Conservation (phyloP, 257 asterid species). For the Lithospermum erythrorhizon region DNA sequence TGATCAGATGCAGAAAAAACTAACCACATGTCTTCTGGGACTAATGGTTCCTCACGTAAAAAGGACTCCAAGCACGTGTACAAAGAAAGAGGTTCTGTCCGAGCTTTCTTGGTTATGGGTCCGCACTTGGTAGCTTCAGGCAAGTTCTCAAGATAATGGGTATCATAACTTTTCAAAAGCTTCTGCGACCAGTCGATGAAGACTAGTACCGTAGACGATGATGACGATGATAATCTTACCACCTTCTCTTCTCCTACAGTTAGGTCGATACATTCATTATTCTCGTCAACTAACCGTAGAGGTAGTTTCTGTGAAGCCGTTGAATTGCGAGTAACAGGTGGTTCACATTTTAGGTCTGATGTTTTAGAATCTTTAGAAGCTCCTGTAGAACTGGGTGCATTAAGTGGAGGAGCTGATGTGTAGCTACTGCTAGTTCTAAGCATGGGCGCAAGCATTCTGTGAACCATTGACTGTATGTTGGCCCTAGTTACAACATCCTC, state of each 20-base stretch:
- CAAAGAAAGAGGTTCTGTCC: conserved; percentile 87
- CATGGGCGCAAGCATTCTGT: conserved; percentile 79
- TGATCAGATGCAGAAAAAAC: conserved; percentile 16
- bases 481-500: conserved; percentile 72
- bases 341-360: conserved; percentile 33
- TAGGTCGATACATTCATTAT: conserved; percentile 86
- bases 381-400: conserved; percentile 19
- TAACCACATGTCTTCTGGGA: conserved; percentile 99
- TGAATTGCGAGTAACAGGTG: conserved; percentile 37
- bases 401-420: conserved; percentile 27
- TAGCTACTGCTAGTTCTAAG: conserved; percentile 38
- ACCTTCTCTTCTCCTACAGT: conserved; percentile 82
- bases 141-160: conserved; percentile 68
- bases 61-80: conserved; percentile 98
- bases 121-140: conserved; percentile 82
- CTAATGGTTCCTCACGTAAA: conserved; percentile 96
- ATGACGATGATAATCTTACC: conserved; percentile 75
- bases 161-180: conserved; percentile 79
- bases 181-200: conserved; percentile 97
- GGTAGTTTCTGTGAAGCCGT: conserved; percentile 58
- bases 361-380: conserved; percentile 25
- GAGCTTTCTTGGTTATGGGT: conserved; percentile 79
- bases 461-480: conserved; percentile 80
- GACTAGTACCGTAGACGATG: conserved; percentile 69
- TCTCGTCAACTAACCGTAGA: conserved; percentile 88